Evolutionary conservation across 2,329 filamentous ascomycete species (phyloP), one percentile per base, ranked within the genome.

Genomic region (Fusarium burgessii): DNA sequence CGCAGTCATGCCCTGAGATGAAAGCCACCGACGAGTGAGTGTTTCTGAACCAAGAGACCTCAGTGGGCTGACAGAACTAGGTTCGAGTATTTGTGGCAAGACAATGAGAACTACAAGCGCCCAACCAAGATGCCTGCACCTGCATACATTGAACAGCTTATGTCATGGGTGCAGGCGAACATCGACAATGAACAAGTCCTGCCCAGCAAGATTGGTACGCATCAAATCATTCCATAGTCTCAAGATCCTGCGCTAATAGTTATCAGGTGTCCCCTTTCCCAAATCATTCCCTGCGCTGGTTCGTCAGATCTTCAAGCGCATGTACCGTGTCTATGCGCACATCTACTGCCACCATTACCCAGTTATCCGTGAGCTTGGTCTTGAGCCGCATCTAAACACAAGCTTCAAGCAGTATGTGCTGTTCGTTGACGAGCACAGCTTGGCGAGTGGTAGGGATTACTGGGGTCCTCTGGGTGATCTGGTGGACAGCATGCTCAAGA

Each of bases 331-430:
- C 69, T 99, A 99, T 81, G 96, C 96, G 45, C 96, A 99, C 84
- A 97, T 99, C 77, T 99, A 99, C 89, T 99, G 97, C 86, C 96
- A 99, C 83, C 96, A 99, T 85, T 99, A 99, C 83, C 95, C 95
- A 38, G 95, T 99, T 73, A 92, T 99, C 74, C 92, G 97, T 64
- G 94, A 98, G 80, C 89, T 99, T 41, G 96, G 96, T 25, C 88
- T 99, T 63, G 96, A 99, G 83, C 95, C 97, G 46, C 96, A 99
- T 82, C 89, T 99, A 73, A 99, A 99, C 84, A 99, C 96, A 17
- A 97, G 94, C 83, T 99, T 99, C 90, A 99, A 99, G 88, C 96
- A 99, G 83, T 99, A 98, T 79, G 96, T 99, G 69, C 88, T 99
- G 64, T 99, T 99, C 82, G 94, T 99, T 75, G 95, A 99, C 81